These are phyloP conservation scores for Dictyostelium discoideum DNA, from an alignment of 78 protist genomes.

Conservation along the genomic window DNA sequence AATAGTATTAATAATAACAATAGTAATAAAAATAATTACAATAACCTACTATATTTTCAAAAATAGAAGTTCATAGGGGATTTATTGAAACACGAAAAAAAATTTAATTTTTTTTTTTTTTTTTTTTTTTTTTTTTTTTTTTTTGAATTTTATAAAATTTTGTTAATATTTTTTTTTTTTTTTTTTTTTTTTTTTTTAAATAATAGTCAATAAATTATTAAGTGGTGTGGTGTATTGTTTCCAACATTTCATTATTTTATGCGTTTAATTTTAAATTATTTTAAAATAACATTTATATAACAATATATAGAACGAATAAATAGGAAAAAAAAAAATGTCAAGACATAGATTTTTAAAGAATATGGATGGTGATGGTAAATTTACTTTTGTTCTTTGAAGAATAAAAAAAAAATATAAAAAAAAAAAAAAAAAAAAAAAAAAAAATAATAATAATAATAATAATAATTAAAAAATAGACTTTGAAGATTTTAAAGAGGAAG, in stretches of 20 bases:
- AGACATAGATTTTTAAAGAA: slow-evolving; percentile 75
- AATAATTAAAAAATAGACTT: neutral
- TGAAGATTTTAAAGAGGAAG: slow-evolving; percentile 37
- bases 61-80: too few relatives aligned
- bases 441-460: too few relatives aligned
- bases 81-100: too few relatives aligned
- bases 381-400: neutral
- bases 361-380: slow-evolving; percentile 46
- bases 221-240: neutral
- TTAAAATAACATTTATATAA: neutral
- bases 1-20: too few relatives aligned
- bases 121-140: too few relatives aligned
- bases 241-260: neutral
- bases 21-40: too few relatives aligned
- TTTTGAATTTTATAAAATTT: too few relatives aligned
- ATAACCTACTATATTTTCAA: too few relatives aligned
- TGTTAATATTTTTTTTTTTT: neutral
- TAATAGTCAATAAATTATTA: too few relatives aligned
- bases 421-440: too few relatives aligned
- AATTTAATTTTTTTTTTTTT: too few relatives aligned
- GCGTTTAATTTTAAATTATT: neutral
- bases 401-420: too few relatives aligned
- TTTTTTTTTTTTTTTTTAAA: slow-evolving; percentile 5
- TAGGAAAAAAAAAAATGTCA: slow-evolving; percentile 34
- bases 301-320: neutral